Percentiles rank a stretch among this genome's conserved stretches.
Conservation (phyloP, 495 filamentous ascomycete species). For the Penicillium canariense region DNA sequence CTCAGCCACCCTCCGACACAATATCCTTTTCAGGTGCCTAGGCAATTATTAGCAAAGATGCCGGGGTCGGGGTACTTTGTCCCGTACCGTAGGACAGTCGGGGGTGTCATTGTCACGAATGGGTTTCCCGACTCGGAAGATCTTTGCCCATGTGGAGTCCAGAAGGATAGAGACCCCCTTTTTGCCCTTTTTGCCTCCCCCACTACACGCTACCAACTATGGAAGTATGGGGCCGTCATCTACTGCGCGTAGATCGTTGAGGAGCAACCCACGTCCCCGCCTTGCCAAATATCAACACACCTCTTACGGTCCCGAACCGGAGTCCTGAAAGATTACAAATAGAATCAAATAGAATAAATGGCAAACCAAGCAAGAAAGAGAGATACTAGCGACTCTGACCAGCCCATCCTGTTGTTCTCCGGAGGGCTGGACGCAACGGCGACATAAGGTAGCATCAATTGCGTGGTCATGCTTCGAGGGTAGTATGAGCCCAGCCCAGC, state of each 20-base stretch:
- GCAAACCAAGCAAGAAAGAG: background rate
- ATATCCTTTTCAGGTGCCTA: too few species aligned
- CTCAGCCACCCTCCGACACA: background rate
- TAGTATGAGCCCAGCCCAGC: conserved; percentile 10
- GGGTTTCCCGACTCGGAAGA: too few species aligned
- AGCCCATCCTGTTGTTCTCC: background rate
- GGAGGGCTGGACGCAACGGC: conserved; percentile 14
- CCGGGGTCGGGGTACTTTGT: too few species aligned
- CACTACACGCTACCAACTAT: too few species aligned
- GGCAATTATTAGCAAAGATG: too few species aligned
- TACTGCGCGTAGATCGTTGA: too few species aligned
- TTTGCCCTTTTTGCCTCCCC: background rate
- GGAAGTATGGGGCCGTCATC: background rate
- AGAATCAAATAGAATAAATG: background rate
- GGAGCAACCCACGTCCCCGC: background rate
- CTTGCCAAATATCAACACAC: background rate
- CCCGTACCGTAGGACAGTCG: too few species aligned
- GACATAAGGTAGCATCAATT: conserved; percentile 20
- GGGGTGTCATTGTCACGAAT: too few species aligned
- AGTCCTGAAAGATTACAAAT: too few species aligned
- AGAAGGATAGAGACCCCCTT: background rate
- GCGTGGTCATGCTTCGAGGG: conserved; percentile 4
- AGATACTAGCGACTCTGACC: background rate
- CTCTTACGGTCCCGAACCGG: background rate
- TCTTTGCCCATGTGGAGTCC: background rate